Evolutionary conservation across 176 grass and related monocot species (phyloP), one percentile per base, ranked within the genome.

Genomic region (Oryza coarctata): DNA sequence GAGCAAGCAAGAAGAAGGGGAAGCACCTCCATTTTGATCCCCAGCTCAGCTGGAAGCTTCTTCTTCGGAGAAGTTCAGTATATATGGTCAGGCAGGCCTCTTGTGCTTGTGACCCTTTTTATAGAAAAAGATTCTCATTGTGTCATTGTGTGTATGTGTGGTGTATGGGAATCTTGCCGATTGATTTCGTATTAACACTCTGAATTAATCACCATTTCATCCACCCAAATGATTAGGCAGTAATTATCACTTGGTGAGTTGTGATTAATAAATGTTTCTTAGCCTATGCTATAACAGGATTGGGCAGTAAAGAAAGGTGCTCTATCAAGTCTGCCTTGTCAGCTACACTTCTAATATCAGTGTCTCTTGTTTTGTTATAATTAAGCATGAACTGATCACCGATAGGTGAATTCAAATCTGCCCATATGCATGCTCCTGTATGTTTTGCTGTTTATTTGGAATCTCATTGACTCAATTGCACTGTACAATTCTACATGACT

Each of bases 1-100:
- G 83, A 84, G 83, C 66, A 66, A 10, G 33, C 71, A 22, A 81
- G 76, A 29, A 91, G 81, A 71, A 88, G 63, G 35, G 27, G 75
- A 34, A 87, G 55, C 39, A 66, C 55, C 76, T 71, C 81, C 89
- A 91, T 91, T 62, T 47, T 44, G 43, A 62, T 63, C 9, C 36
- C 55, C 55, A 60, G 45, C 49, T 52, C 7, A 5, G 28, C 63
- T 69, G 23, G 57, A 76, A 71, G 67, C 67, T 80, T 66, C 50
- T 49, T 76, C 43, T 81, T 65, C 26, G 57, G 72, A 23, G 68
- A 43, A 41, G 22, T 68, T 52, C 36, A 5, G 33, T 79, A 31
- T 57, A 4, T n/a, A n/a, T n/a, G 68, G 29, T 7, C 29, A 63
- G 76, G 75, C 13, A n/a, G n/a, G n/a, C n/a, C n/a, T 30, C 11